Conservation (phyloP, 2,329 filamentous ascomycete species). For the Knoxdaviesia proteae region DNA sequence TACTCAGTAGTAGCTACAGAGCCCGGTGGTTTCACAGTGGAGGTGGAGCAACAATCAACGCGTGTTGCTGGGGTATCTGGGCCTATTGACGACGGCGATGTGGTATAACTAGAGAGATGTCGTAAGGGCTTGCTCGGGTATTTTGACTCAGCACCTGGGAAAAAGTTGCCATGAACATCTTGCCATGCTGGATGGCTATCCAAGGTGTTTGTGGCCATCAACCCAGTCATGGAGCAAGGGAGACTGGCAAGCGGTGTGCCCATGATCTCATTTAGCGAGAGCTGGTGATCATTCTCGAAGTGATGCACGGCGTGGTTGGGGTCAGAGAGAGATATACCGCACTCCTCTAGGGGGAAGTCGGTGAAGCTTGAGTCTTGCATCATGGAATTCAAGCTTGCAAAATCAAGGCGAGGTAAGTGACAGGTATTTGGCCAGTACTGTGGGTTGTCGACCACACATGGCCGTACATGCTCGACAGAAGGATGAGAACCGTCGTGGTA, state of each 20-base stretch:
- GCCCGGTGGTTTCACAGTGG: too few species aligned
- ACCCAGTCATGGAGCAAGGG: slow-evolving; percentile 2
- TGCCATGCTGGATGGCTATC: too few species aligned
- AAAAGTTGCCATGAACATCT: too few species aligned
- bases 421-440: slow-evolving; percentile 6
- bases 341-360: slow-evolving; percentile 3
- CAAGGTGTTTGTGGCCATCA: too few species aligned
- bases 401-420: slow-evolving; percentile 6
- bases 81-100: too few species aligned
- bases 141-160: too few species aligned
- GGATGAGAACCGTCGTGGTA: slow-evolving; percentile 4
- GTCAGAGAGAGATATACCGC: slow-evolving; percentile 5
- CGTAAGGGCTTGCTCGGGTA: too few species aligned
- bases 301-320: slow-evolving; percentile 4
- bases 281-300: slow-evolving; percentile 4
- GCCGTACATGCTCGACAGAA: slow-evolving; percentile 3
- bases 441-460: slow-evolving; percentile 5
- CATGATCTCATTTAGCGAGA: slow-evolving; percentile 3
- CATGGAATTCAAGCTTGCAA: slow-evolving; percentile 4
- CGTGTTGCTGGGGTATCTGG: too few species aligned
- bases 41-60: too few species aligned
- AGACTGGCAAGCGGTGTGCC: slow-evolving; percentile 2
- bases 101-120: too few species aligned
- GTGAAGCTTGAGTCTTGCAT: slow-evolving; percentile 1
- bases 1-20: too few species aligned